Evolutionary conservation across 1,139 yeast species (phyloP), one percentile per base, ranked within the genome.

Genomic region (Barnettozyma hawaiiensis): DNA sequence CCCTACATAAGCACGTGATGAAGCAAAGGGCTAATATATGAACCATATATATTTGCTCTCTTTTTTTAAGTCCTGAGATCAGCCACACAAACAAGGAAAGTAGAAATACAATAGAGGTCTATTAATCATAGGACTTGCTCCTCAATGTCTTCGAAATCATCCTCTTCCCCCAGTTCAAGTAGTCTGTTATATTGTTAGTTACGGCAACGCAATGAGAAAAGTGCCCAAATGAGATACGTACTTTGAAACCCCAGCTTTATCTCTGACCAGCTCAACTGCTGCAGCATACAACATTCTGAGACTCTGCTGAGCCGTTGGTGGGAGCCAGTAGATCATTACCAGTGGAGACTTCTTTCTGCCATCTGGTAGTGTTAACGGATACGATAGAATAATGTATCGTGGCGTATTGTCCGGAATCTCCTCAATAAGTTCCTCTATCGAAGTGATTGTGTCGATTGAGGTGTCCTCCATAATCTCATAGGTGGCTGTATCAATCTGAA

Each of bases 261-360:
- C 81, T 59, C 92, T 72, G 48, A 89, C 74, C 53, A 81, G 65
- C 58, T 89, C 96, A 22, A 85, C 76, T 1, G 95, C 95, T 2
- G 94, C 95, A 2, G 96, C 97, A 56, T 85, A 89, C 39, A 85
- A 65, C 96, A 89, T 89, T 59, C 83, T 76, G 58, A 75, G 69
- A 43, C 81, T 85, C 59, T 81, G 92, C 15, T 85, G 82, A 16
- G 89, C 73, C 0, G 96, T 85, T 21, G 81, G 82, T 3, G 97
- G 97, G 45, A 85, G 75, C 81, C 92, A 89, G 62, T 87, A 89
- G 21, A 89, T 54, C 60, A 90, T 65, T 1, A 87, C 87, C 50
- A 85, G 73, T 3, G 96, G 96, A 11, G 76, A 71, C 39, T 79
- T 74, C 55, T 76, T 72, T 47, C 95, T 70, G 1, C 95, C 96